phyloP scores from a whole-genome alignment of 805 yeast genomes.

The Sungouiella blattae region DNA sequence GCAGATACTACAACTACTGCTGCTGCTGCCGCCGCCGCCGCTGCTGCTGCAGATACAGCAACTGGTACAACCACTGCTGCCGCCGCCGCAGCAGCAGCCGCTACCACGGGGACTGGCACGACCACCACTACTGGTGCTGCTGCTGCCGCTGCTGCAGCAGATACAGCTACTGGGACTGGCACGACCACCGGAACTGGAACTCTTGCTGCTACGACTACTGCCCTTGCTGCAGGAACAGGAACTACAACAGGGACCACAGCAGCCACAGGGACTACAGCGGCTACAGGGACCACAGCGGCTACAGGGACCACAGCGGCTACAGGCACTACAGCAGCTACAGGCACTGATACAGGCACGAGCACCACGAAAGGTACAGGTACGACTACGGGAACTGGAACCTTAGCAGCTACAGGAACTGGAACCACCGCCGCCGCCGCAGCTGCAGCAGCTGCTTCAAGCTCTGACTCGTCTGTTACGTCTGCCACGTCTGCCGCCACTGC shows the following conservation, averaged over 20 bases:
- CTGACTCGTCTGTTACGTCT: conserved; percentile 11
- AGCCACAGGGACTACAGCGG: conserved; percentile 11
- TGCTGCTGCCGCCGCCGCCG: conserved; percentile 3
- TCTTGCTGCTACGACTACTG: conserved; percentile 7
- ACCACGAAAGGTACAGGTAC: conserved; percentile 7
- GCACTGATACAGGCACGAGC: conserved; percentile 3
- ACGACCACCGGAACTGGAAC: conserved; percentile 12
- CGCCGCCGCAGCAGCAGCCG: conserved; percentile 9
- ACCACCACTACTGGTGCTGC: conserved; percentile 12
- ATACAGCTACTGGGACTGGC: conserved; percentile 14
- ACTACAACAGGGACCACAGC: conserved; percentile 12
- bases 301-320: conserved; percentile 8
- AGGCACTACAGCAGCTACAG: conserved; percentile 13
- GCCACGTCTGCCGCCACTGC: conserved; percentile 13
- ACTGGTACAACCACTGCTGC: conserved; percentile 15
- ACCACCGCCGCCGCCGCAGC: conserved; percentile 16
- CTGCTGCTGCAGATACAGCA: conserved; percentile 8
- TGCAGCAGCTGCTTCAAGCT: conserved; percentile 8
- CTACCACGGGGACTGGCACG: neutral
- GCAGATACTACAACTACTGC: conserved; percentile 5
- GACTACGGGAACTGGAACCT: conserved; percentile 7
- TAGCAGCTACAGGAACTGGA: conserved; percentile 8
- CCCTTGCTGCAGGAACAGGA: conserved; percentile 9
- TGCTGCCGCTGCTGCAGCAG: conserved; percentile 11
- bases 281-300: conserved; percentile 1